Conservation (phyloP, 495 filamentous ascomycete genomes). For the Delitschia confertaspora region DNA sequence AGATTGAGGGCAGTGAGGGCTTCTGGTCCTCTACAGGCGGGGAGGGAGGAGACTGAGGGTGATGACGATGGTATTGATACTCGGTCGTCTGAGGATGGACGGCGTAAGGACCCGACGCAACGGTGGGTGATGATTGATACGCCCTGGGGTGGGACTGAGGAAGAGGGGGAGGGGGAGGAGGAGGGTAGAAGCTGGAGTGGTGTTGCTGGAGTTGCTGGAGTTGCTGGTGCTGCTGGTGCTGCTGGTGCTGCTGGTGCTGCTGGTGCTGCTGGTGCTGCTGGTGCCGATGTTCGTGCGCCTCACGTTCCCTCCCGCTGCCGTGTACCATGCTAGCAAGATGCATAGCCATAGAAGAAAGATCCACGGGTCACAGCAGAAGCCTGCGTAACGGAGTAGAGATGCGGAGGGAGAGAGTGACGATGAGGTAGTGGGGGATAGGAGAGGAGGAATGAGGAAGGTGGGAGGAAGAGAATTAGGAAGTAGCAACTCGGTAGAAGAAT, state of each 20-base stretch:
- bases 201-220: conserved; percentile 1
- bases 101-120: conserved; percentile 7
- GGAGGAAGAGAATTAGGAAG: neutral
- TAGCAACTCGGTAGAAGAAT: neutral
- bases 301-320: conserved; percentile 28
- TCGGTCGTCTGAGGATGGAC: conserved; percentile 5
- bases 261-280: conserved; percentile 17
- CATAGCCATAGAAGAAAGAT: conserved; percentile 24
- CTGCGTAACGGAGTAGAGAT: conserved; percentile 10
- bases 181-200: conserved; percentile 1
- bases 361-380: conserved; percentile 19
- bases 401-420: conserved; percentile 4
- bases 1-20: conserved; percentile 35
- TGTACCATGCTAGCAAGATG: conserved; percentile 33
- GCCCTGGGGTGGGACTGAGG: conserved; percentile 7
- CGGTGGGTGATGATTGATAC: conserved; percentile 4
- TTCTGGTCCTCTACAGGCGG: conserved; percentile 32
- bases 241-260: conserved; percentile 8
- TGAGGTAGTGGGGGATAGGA: conserved; percentile 1
- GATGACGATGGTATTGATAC: conserved; percentile 25
- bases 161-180: conserved; percentile 2
- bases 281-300: conserved; percentile 20
- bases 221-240: conserved; percentile 9
- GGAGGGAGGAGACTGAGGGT: conserved; percentile 29
- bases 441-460: neutral